Percentiles rank a stretch among this genome's conserved stretches.
Evolutionary conservation across 257 asterid genomes (phyloP).

Genomic region (Przewalskia tangutica): DNA sequence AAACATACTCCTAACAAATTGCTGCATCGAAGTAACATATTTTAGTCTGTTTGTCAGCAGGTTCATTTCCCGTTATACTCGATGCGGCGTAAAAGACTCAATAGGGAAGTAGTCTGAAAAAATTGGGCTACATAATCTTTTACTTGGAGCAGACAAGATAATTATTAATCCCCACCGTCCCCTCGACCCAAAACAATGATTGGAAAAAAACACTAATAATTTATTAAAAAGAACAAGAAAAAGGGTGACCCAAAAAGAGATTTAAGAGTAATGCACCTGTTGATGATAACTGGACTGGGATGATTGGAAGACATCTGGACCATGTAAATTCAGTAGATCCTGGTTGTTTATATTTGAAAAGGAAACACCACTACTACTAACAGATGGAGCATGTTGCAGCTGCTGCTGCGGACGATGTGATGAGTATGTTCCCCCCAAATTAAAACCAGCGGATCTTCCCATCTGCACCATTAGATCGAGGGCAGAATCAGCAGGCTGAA

Average conservation of each 20-base stretch:
- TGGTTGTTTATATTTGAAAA: slow-evolving; percentile 52
- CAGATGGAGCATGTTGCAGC: slow-evolving; percentile 58
- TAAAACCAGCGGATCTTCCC: slow-evolving; percentile 72
- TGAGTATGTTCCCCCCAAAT: slow-evolving; percentile 60
- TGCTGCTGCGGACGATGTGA: slow-evolving; percentile 81
- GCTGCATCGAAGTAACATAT: neutral
- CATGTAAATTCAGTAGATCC: slow-evolving; percentile 61
- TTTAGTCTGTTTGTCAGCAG: neutral
- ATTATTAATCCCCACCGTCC: neutral
- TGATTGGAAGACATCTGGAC: slow-evolving; percentile 36
- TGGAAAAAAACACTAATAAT: neutral
- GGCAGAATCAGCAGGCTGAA: neutral
- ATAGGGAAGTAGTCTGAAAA: neutral
- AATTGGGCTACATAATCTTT: neutral
- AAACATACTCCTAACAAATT: neutral
- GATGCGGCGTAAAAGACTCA: neutral
- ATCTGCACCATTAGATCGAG: slow-evolving; percentile 34
- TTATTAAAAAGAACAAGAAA: neutral
- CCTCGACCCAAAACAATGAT: neutral
- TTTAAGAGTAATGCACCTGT: neutral
- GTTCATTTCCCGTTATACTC: neutral
- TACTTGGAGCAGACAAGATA: neutral
- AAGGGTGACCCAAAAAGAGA: neutral
- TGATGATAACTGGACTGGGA: neutral
- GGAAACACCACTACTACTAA: slow-evolving; percentile 54